Base-by-base conservation (phyloP, 257 asterid genomes). In the Cordia subcordata region DNA sequence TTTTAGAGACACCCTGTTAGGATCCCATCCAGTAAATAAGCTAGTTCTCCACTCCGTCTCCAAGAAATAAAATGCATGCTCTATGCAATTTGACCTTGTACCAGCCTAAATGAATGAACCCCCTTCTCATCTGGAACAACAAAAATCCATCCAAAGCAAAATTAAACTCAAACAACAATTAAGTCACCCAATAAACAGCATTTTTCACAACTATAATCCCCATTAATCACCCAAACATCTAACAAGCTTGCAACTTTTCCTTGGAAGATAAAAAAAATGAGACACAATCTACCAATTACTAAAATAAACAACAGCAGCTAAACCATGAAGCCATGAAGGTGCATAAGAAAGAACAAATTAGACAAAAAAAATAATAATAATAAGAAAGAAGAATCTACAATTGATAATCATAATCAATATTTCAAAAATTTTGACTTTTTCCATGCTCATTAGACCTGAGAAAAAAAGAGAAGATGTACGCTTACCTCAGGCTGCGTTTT, bases 41-140 rank as follows among this genome's bases (percentile, higher is more conserved):
- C 67, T 68, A 57, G 46, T 42, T 66, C 74, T 71, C 62, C 63
- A 50, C 72, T 45, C 42, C 55, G 64, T 45, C 71, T 35, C 35
- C 63, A 55, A 56, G 57, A 67, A 27, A 22, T 62, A 61, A 56
- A 61, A 54, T 22, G 64, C 74, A 69, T 51, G 51, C 19, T 46
- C 75, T 33, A 51, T 58, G 44, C 51, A 58, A 69, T 23, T 35
- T 60, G 39, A 39, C 62, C 32, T 32, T 10, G 21, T 47, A 55
- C 62, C 72, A 64, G 60, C 23, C 58, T 15, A 58, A 69, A 58
- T 20, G 40, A 71, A 62, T 14, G 50, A 53, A 62, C 22, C 63
- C 64, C 52, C 65, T 67, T 56, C 62, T 44, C 61, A 72, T 77
- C 96, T 79, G 80, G 35, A 46, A 65, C 51, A 49, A 69, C 12